Evolutionary conservation across 2,329 filamentous ascomycete genomes (phyloP).

Genomic region (Claviceps africana): DNA sequence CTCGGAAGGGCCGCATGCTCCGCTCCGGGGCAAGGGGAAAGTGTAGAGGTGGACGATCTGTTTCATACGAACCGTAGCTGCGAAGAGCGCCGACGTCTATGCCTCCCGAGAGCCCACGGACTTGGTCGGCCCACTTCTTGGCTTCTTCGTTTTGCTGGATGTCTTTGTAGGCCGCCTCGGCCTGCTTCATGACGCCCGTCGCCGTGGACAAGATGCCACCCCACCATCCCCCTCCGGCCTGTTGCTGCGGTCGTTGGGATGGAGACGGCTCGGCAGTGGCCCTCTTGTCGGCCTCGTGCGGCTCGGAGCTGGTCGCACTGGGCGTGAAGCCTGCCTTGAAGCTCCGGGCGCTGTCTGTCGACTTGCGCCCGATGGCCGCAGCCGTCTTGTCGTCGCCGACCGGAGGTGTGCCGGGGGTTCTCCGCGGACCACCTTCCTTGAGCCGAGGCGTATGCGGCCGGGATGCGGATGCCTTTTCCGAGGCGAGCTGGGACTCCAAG

Average conservation of each 20-base stretch:
- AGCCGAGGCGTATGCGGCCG: conserved; percentile 73
- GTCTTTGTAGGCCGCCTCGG: conserved; percentile 84
- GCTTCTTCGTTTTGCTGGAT: conserved; percentile 95
- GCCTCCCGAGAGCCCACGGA: conserved; percentile 44
- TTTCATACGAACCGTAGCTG: conserved; percentile 20
- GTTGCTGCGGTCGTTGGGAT: conserved; percentile 4
- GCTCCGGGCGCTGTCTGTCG: conserved; percentile 60
- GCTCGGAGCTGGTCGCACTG: conserved; percentile 48
- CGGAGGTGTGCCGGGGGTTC: conserved; percentile 34
- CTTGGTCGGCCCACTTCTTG: conserved; percentile 88
- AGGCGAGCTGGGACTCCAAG: conserved; percentile 58
- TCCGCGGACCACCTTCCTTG: conserved; percentile 34
- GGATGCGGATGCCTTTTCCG: conserved; percentile 51
- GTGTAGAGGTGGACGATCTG: background rate
- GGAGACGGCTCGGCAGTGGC: conserved; percentile 29
- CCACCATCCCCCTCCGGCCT: conserved; percentile 66
- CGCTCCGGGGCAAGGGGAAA: background rate
- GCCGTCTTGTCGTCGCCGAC: conserved; percentile 50
- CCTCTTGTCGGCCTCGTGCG: conserved; percentile 43
- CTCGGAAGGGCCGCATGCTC: no score
- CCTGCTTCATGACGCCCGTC: conserved; percentile 76
- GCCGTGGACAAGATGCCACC: conserved; percentile 74
- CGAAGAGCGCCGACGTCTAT: conserved; percentile 64
- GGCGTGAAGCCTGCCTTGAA: conserved; percentile 60
- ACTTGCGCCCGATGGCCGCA: conserved; percentile 43